Percentiles rank a stretch among this genome's conserved stretches.
These are phyloP conservation scores for Marsdenia floribunda DNA, from an alignment of 257 asterid genomes.

Conservation along the genomic window DNA sequence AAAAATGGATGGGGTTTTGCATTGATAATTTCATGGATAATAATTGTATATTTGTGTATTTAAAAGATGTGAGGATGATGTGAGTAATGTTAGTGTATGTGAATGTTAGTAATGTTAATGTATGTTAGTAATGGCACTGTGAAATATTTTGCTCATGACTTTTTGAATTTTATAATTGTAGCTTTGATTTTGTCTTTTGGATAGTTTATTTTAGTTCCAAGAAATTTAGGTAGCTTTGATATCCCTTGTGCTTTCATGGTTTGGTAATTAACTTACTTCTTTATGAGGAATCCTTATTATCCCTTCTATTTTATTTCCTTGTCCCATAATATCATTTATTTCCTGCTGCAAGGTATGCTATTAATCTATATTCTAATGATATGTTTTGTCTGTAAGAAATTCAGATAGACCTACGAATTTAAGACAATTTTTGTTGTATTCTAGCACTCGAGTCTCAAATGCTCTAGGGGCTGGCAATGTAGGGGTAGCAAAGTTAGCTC, in stretches of 20 bases:
- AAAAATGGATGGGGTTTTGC: too few relatives aligned
- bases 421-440: constrained; percentile 5
- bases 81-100: too few relatives aligned
- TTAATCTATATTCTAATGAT: not conserved
- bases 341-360: constrained; percentile 52
- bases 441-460: constrained; percentile 64
- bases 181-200: too few relatives aligned
- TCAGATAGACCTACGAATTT: not conserved
- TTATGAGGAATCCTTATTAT: not conserved
- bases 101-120: too few relatives aligned
- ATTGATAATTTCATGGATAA: too few relatives aligned
- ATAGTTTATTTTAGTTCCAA: too few relatives aligned
- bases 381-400: not conserved
- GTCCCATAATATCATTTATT: not conserved
- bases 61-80: too few relatives aligned
- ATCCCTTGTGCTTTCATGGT: constrained; percentile 82
- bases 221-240: too few relatives aligned
- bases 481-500: constrained; percentile 41
- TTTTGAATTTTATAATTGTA: too few relatives aligned
- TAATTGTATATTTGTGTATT: too few relatives aligned
- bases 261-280: constrained; percentile 42
- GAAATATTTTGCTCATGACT: too few relatives aligned
- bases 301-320: not conserved
- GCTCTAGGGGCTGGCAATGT: constrained; percentile 78
- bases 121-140: too few relatives aligned